Conservation (phyloP, 1,284 basidiomycete species). For the Agaricales sp. region DNA sequence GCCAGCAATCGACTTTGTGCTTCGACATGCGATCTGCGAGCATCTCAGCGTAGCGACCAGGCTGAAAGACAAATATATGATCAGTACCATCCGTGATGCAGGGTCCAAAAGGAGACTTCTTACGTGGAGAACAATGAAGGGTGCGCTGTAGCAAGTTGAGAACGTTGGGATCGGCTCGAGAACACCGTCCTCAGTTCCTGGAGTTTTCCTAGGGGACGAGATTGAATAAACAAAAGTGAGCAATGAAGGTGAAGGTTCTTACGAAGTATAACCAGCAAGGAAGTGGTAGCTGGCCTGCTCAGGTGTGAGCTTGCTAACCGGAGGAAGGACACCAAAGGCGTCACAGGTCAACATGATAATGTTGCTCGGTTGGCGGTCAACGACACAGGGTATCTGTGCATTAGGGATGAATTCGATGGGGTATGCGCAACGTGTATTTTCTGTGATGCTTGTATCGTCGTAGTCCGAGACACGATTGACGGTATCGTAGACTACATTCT, state of each 20-base stretch:
- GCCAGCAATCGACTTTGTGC: slow-evolving; percentile 91
- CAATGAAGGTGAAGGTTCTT: slow-evolving; percentile 17
- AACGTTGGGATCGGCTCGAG: slow-evolving; percentile 98
- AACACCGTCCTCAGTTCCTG: slow-evolving; percentile 97
- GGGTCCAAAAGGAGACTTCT: slow-evolving; percentile 14
- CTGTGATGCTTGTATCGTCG: slow-evolving; percentile 93
- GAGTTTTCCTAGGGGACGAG: slow-evolving; percentile 57
- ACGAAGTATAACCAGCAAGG: slow-evolving; percentile 93
- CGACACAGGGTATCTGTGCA: slow-evolving; percentile 86
- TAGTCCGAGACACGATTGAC: slow-evolving; percentile 83
- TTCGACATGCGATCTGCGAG: slow-evolving; percentile 91
- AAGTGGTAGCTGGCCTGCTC: slow-evolving; percentile 98
- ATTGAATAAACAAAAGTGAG: slow-evolving; percentile 6
- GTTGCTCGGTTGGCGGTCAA: slow-evolving; percentile 82
- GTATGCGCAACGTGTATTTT: slow-evolving; percentile 98
- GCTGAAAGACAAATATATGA: slow-evolving; percentile 43
- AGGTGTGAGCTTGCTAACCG: slow-evolving; percentile 86
- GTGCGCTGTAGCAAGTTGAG: slow-evolving; percentile 98
- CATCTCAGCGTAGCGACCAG: slow-evolving; percentile 94
- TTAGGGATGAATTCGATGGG: slow-evolving; percentile 96
- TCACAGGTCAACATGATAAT: slow-evolving; percentile 99
- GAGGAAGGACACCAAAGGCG: slow-evolving; percentile 96
- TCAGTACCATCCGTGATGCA: slow-evolving; percentile 4
- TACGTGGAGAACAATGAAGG: slow-evolving; percentile 96
- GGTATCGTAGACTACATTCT: slow-evolving; percentile 99